Percentiles rank a stretch among this genome's conserved stretches.
These are phyloP conservation scores for Botrytis medusae DNA, from an alignment of 2,329 filamentous ascomycete species.

Conservation along the genomic window DNA sequence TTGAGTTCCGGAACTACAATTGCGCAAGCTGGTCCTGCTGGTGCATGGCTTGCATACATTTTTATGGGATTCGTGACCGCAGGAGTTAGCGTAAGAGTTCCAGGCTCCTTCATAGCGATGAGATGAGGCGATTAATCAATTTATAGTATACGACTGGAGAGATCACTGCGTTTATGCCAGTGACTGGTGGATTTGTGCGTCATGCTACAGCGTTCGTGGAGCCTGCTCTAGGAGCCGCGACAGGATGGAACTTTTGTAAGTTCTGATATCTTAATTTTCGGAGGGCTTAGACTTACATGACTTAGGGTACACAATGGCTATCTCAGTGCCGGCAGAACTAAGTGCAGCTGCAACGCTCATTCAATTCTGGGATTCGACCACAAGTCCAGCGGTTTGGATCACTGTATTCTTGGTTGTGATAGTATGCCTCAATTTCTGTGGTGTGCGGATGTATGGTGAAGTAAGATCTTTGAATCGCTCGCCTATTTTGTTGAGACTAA, in stretches of 20 bases:
- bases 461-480: constrained; percentile 60
- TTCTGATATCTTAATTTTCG: constrained; percentile 28
- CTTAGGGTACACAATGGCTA: constrained; percentile 57
- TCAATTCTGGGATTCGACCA: constrained; percentile 61
- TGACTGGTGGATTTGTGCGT: constrained; percentile 45
- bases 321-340: constrained; percentile 51
- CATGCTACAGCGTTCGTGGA: constrained; percentile 43
- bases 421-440: constrained; percentile 63
- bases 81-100: constrained; percentile 45
- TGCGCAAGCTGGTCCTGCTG: constrained; percentile 49
- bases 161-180: constrained; percentile 46
- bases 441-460: constrained; percentile 52
- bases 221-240: constrained; percentile 40
- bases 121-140: neutral
- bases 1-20: constrained; percentile 50
- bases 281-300: neutral
- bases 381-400: constrained; percentile 49
- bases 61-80: constrained; percentile 52
- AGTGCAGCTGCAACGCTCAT: constrained; percentile 63
- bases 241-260: constrained; percentile 38
- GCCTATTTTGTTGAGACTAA: constrained; percentile 56
- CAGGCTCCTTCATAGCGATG: neutral
- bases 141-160: constrained; percentile 12
- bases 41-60: constrained; percentile 44
- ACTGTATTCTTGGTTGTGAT: constrained; percentile 43